phyloP scores from a whole-genome alignment of 2,329 filamentous ascomycete genomes.

The Ceratocystis alfenasii region DNA sequence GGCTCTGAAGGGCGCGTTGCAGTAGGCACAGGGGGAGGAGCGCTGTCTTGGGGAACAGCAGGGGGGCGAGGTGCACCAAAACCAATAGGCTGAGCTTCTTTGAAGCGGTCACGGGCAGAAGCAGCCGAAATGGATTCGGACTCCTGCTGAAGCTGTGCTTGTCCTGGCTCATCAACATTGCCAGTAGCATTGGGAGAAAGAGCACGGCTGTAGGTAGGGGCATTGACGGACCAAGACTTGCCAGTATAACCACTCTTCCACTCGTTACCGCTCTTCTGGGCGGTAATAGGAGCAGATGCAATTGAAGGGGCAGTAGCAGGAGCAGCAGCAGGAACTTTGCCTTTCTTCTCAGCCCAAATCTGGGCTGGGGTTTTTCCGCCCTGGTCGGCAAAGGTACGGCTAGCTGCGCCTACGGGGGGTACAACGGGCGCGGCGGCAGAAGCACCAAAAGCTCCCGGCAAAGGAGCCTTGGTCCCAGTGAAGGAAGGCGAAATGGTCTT shows the following conservation, averaged over 20 bases:
- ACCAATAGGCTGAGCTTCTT: constrained; percentile 60
- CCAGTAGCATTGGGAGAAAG: constrained; percentile 53
- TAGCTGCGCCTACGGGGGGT: constrained; percentile 62
- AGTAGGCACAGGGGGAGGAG: constrained; percentile 31
- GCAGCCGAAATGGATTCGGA: constrained; percentile 52
- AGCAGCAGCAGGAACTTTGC: constrained; percentile 41
- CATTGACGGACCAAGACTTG: constrained; percentile 82
- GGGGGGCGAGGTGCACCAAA: constrained; percentile 31
- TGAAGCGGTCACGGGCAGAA: constrained; percentile 72
- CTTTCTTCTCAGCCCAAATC: constrained; percentile 96
- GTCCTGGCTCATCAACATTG: constrained; percentile 28
- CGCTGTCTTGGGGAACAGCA: constrained; percentile 34
- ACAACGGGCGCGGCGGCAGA: constrained; percentile 43
- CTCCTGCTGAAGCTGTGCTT: constrained; percentile 36
- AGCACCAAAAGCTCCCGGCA: constrained; percentile 56
- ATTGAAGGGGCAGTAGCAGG: constrained; percentile 35
- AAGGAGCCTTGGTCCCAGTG: constrained; percentile 77
- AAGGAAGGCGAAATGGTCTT: constrained; percentile 74
- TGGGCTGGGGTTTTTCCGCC: constrained; percentile 95
- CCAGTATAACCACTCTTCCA: constrained; percentile 90
- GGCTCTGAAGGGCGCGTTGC: constrained; percentile 49
- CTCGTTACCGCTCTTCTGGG: constrained; percentile 60
- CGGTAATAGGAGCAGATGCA: constrained; percentile 40
- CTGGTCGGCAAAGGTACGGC: constrained; percentile 85
- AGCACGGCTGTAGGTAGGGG: constrained; percentile 53